A percentile compares a stretch with the other conserved stretches of the same genome.
phyloP scores from a whole-genome alignment of 306 rosid genomes.

The Cucurbita pepo region DNA sequence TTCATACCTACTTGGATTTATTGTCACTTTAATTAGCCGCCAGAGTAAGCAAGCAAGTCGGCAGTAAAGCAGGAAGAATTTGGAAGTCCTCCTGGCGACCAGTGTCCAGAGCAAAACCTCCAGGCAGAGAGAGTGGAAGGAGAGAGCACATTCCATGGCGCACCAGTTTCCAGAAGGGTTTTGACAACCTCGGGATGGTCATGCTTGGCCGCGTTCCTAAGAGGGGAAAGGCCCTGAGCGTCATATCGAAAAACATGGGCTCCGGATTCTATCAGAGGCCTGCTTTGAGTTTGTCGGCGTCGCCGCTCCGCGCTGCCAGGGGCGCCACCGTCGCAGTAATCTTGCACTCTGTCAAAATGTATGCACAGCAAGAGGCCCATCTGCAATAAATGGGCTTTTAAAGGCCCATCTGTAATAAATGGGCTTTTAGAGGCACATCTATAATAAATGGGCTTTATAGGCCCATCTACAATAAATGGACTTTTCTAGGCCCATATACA shows the following conservation, averaged over 20 bases:
- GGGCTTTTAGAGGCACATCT: neutral
- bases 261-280: slow-evolving; percentile 35
- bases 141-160: slow-evolving; percentile 92
- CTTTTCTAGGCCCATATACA: neutral
- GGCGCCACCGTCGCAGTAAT: too few relatives aligned
- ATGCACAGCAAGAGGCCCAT: neutral
- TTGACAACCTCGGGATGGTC: slow-evolving; percentile 47
- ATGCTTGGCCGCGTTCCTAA: slow-evolving; percentile 75
- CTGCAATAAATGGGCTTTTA: neutral
- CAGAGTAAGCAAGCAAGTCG: neutral
- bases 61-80: slow-evolving; percentile 26
- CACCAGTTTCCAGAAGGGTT: slow-evolving; percentile 57
- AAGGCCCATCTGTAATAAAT: neutral
- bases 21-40: neutral
- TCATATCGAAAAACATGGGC: slow-evolving; percentile 52
- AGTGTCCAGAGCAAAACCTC: slow-evolving; percentile 57
- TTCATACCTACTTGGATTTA: neutral
- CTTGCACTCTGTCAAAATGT: neutral
- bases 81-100: slow-evolving; percentile 54
- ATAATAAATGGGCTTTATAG: neutral
- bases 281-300: slow-evolving; percentile 24
- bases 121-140: slow-evolving; percentile 68
- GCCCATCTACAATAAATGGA: neutral
- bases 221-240: slow-evolving; percentile 57
- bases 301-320: slow-evolving; percentile 52